These are phyloP conservation scores for Fusarium tuaranense DNA, from an alignment of 2,329 filamentous ascomycete genomes.

Conservation along the genomic window DNA sequence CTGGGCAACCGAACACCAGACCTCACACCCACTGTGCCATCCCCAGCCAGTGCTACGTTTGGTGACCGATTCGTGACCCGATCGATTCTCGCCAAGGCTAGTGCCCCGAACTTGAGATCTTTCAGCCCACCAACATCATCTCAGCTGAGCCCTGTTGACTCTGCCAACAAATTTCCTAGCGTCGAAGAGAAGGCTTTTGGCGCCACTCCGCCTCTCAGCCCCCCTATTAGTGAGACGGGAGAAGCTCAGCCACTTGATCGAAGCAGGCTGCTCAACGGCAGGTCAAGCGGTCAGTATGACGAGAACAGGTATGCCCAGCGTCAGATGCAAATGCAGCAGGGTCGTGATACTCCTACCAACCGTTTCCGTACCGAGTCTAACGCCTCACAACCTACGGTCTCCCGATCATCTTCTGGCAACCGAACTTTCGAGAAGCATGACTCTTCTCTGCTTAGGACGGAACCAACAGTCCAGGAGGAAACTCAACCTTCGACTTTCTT, in stretches of 20 bases:
- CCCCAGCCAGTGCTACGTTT: conserved; percentile 58
- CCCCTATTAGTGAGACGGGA: conserved; percentile 76
- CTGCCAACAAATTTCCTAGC: conserved; percentile 51
- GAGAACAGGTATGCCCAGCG: conserved; percentile 87
- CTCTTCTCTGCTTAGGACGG: conserved; percentile 42
- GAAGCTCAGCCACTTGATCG: conserved; percentile 77
- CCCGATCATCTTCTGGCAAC: conserved; percentile 60
- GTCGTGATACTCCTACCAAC: conserved; percentile 71
- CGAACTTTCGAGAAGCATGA: conserved; percentile 51
- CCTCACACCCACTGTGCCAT: conserved; percentile 56
- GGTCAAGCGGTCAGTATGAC: conserved; percentile 80
- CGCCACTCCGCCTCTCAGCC: conserved; percentile 56
- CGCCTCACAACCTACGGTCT: conserved; percentile 54
- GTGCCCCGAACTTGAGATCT: conserved; percentile 76
- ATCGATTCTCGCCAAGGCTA: conserved; percentile 65
- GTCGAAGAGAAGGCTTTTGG: conserved; percentile 50
- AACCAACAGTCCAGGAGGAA: conserved; percentile 50
- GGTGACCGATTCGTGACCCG: conserved; percentile 61
- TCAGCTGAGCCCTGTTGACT: conserved; percentile 53
- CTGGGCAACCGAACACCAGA: conserved; percentile 64
- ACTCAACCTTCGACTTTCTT: conserved; percentile 55
- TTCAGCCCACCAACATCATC: conserved; percentile 62
- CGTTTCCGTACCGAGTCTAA: conserved; percentile 60
- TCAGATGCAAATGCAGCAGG: conserved; percentile 83
- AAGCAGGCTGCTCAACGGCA: conserved; percentile 79